Evolutionary conservation across 2,329 filamentous ascomycete species (phyloP).

Genomic region (Hypoxylon rubiginosum): DNA sequence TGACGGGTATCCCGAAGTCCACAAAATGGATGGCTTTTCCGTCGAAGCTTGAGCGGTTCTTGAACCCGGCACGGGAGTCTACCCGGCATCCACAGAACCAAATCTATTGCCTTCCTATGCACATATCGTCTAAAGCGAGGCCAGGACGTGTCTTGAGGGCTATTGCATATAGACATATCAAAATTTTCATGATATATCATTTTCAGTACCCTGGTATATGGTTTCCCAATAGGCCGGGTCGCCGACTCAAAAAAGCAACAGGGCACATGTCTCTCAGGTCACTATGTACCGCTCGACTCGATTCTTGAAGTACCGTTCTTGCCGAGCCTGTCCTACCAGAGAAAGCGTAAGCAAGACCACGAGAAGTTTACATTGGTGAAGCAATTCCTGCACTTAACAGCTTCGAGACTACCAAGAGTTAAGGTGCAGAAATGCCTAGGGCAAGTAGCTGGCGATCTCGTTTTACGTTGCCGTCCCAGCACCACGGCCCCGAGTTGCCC

Average conservation of each 20-base stretch:
- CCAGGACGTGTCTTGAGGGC: background rate
- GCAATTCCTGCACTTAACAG: constrained; percentile 3
- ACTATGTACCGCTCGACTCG: background rate
- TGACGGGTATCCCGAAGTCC: constrained; percentile 22
- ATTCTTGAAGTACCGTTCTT: constrained; percentile 8
- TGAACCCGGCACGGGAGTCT: constrained; percentile 12
- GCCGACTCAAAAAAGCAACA: constrained; percentile 19
- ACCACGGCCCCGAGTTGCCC: constrained; percentile 26
- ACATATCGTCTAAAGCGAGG: background rate
- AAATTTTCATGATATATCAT: constrained; percentile 17
- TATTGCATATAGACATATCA: background rate
- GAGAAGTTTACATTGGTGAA: constrained; percentile 15
- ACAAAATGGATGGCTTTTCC: constrained; percentile 10
- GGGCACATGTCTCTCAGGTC: background rate
- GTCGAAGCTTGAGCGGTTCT: constrained; percentile 12
- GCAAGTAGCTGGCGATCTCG: constrained; percentile 12
- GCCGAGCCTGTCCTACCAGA: constrained; percentile 1
- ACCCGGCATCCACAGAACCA: constrained; percentile 11
- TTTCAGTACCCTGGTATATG: constrained; percentile 14
- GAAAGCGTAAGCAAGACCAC: background rate
- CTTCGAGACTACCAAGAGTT: constrained; percentile 13
- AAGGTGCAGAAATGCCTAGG: constrained; percentile 7
- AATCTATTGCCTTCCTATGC: background rate
- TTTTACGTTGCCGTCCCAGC: constrained; percentile 26
- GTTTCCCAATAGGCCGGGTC: constrained; percentile 29